Evolutionary conservation across 352 stramenopile species (phyloP).

Genomic region (Phytophthora constricta): DNA sequence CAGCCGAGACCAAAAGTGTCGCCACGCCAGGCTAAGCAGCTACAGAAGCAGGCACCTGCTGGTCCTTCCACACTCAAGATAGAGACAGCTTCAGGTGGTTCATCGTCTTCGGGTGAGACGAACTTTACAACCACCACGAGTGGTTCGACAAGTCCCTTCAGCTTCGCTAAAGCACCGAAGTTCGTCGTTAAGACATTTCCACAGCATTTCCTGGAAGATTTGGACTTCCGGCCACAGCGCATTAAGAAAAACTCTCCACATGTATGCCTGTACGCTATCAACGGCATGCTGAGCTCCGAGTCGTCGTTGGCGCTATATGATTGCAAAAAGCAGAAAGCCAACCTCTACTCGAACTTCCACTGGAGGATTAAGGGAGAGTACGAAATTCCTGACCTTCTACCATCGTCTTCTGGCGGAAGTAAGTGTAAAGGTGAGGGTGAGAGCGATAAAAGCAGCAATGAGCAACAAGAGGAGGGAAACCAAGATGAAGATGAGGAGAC

Average conservation of each 20-base stretch:
- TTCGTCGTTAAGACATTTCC: constrained; percentile 87
- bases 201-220: constrained; percentile 84
- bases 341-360: constrained; percentile 82
- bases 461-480: not conserved
- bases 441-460: constrained; percentile 1
- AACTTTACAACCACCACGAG: constrained; percentile 41
- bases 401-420: constrained; percentile 12
- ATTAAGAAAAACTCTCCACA: constrained; percentile 81
- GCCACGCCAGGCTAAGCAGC: constrained; percentile 22
- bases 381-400: constrained; percentile 59
- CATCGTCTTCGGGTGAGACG: constrained; percentile 37
- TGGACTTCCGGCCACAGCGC: constrained; percentile 84
- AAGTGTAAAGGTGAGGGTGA: constrained; percentile 14
- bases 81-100: constrained; percentile 22
- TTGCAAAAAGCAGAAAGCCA: constrained; percentile 50
- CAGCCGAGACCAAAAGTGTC: constrained; percentile 37
- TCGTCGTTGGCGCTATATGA: constrained; percentile 81
- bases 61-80: constrained; percentile 30
- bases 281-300: constrained; percentile 69
- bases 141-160: constrained; percentile 25
- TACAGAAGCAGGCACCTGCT: constrained; percentile 5
- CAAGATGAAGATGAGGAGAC: constrained; percentile 10
- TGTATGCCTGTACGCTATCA: constrained; percentile 77
- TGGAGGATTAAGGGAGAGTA: constrained; percentile 79
- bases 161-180: constrained; percentile 28